Evolutionary conservation across 108 stramenopile species (phyloP), one percentile per base, ranked within the genome.

Genomic region (Skeletonema menzelii): DNA sequence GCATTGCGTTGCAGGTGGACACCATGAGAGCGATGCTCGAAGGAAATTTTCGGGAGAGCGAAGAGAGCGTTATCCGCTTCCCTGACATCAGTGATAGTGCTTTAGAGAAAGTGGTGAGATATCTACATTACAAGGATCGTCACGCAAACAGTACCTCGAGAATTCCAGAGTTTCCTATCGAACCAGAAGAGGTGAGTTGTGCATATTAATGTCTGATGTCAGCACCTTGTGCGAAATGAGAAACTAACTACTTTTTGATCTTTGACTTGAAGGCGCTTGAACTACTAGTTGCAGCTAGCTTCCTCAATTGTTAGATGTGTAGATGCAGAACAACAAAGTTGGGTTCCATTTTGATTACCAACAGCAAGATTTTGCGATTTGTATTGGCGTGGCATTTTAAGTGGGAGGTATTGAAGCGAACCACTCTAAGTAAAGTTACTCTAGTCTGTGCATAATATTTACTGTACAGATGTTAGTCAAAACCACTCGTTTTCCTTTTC

Each of bases 11-110:
- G 12, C 80, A 81, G 57, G 80, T 81, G 64, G 83, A 79, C 24
- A 95, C 91, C 7, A 88, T 95, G 34, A 69, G 85, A 8, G 85
- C 84, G 28, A 95, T 92, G 91, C 79, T 95, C 56, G 89, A 91
- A 58, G 89, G 89, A 14, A 79, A 79, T 27, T 92, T 95, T 56
- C 86, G 86, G 8, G 94, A 95, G 69, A 85, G 88, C 34, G 84
- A 90, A 63, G 91, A 92, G 67, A 88, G 91, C 30, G 73, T 88
- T 32, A 89, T 95, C 65, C 87, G 82, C 15, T 91, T 95, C 55
- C 94, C 94, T 0, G 91, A 92, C 47, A 91, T 95, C 38, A 35
- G 84, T 27, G 73, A 80, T 12, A 70, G 70, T n/a, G 85, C 92
- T 31, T 59, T 95, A 37, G 94, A 95, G 69, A 86, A 88, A 49